Base-by-base conservation (phyloP, 495 filamentous ascomycete genomes). In the Physcia stellaris region DNA sequence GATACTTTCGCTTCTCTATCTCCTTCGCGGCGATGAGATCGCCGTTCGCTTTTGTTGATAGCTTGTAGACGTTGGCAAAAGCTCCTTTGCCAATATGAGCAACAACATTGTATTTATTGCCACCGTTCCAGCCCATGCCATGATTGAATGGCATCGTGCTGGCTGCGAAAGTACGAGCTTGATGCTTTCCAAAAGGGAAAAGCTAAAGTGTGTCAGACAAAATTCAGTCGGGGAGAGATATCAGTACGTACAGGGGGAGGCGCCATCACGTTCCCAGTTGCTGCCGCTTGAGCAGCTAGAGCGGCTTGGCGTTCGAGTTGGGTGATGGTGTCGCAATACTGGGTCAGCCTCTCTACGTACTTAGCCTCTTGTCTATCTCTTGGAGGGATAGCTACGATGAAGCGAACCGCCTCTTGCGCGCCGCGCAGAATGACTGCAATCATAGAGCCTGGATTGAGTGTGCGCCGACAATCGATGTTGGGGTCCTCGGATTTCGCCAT, bases 1-100 rank as follows among this genome's bases (percentile, higher is more conserved):
- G 82, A 55, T 95, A 87, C 12, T 74, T 70, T 30, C 77, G 71
- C 59, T 93, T 95, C 51, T 92, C 82, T 3, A 98, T 72, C 50
- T 94, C 80, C 52, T 98, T 98, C 2, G 83, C 83, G 2, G 90
- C 90, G 48, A 77, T 88, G 0, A 84, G 73, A 12, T 75, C 59
- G 10, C 90, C 90, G 46, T 85, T 76, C 41, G 73, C 75, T 53
- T 79, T 85, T 22, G 75, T 75, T 1, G 88, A 81, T 12, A 92
- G 65, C 55, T 83, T 81, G 54, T 92, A 84, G 0, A 98, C 90
- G 0, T 74, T 83, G 24, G 90, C 92, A 60, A 96, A 96, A 3
- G 92, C 86, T 6, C 90, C 90, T 51, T 86, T 85, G 16, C 92
- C 90, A 38, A 98, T 80, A 26, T 73, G 66, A 19, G 75, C 73